Percentiles rank a stretch among this genome's conserved stretches.
Evolutionary conservation across 345 rosid species (phyloP).

Genomic region (Eucalyptus urophylla): DNA sequence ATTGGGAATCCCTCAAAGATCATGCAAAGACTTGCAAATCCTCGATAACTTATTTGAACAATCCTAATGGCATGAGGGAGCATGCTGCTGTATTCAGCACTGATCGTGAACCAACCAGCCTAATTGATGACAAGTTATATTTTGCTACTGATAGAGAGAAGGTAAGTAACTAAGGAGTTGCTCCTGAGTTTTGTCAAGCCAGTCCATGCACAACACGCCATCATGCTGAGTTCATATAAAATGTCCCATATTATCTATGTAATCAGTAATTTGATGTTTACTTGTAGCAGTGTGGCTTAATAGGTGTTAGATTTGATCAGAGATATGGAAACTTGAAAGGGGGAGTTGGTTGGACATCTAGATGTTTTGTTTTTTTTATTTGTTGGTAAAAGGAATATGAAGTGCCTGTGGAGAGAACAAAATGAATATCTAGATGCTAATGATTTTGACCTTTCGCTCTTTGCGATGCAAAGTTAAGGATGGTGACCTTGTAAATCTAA

Average conservation of each 20-base stretch:
- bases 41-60: fast-evolving
- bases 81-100: background rate
- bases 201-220: background rate
- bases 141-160: fast-evolving
- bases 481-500: background rate
- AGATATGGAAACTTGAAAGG: background rate
- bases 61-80: background rate
- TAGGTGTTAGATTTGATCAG: background rate
- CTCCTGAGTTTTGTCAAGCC: background rate
- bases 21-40: background rate
- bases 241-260: background rate
- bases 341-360: background rate
- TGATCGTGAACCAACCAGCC: fast-evolving
- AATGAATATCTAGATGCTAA: background rate
- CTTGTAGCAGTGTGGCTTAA: background rate
- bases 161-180: background rate
- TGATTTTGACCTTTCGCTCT: background rate
- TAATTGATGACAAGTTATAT: fast-evolving
- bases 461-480: background rate
- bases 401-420: background rate
- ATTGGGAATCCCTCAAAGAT: fast-evolving
- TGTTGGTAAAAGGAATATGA: fast-evolving
- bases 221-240: background rate
- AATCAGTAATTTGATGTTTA: background rate
- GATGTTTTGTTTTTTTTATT: background rate